phyloP scores from a whole-genome alignment of 2,329 filamentous ascomycete genomes.

The Penicillium freii region DNA sequence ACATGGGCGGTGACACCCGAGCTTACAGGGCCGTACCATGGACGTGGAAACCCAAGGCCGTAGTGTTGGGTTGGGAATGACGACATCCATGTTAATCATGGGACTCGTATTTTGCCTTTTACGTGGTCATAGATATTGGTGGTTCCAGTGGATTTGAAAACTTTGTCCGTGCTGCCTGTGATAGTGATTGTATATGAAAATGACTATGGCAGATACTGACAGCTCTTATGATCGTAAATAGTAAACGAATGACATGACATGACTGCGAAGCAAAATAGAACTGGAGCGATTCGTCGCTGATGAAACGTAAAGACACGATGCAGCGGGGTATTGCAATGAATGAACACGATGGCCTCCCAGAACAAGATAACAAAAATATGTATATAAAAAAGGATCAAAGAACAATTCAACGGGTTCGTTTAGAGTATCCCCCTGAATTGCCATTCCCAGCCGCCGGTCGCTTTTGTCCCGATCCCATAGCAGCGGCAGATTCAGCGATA shows the following conservation, averaged over 20 bases:
- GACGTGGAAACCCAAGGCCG: constrained; percentile 17
- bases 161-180: background rate
- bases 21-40: constrained; percentile 5
- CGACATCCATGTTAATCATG: constrained; percentile 14
- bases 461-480: constrained; percentile 30
- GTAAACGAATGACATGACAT: constrained; percentile 1
- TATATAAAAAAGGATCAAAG: constrained; percentile 5
- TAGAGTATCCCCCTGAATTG: constrained; percentile 31
- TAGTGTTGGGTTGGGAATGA: constrained; percentile 19
- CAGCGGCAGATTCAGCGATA: constrained; percentile 24
- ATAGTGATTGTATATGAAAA: background rate
- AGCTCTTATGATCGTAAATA: background rate
- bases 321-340: constrained; percentile 27
- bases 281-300: constrained; percentile 11
- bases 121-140: background rate
- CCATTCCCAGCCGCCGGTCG: constrained; percentile 29
- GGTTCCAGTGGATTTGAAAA: background rate
- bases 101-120: background rate
- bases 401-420: constrained; percentile 32
- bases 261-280: constrained; percentile 1
- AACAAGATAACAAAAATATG: constrained; percentile 13
- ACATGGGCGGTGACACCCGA: constrained; percentile 6
- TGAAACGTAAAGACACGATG: constrained; percentile 14
- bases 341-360: constrained; percentile 23
- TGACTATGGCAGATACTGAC: background rate